Base-by-base conservation (phyloP, 1,284 basidiomycete species). In the Cutaneotrichosporon mucoides region DNA sequence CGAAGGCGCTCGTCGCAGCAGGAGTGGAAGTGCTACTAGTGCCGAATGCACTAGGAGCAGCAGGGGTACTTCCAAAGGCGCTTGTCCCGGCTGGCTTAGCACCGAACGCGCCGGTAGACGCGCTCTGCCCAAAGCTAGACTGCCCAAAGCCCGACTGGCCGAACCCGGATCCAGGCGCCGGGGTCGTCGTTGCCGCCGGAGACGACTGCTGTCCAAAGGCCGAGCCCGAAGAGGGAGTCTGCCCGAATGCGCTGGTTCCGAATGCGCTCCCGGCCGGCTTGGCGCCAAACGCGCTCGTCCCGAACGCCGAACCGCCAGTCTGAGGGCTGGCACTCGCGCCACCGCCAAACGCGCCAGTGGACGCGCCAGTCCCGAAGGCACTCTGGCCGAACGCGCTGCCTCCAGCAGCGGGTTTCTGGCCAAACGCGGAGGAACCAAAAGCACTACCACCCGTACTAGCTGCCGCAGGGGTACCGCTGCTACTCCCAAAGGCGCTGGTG, bases 111-210 rank as follows among this genome's bases (percentile, higher is more conserved):
- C 41, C 13, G 12, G 33, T 15, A 13, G 16, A 40, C 1, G 71
- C 63, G 41, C 73, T 59, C 16, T 51, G 49, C 12, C 68, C 67
- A 55, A 68, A 69, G 7, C 62, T 64, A 12, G 68, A 63, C 13
- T 66, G 55, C 1, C 75, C 73, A 55, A 77, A 77, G 0, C 67
- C 64, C 0, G 61, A 42, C 24, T 54, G 42, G 34, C 55, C 59
- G 38, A 61, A 61, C 33, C 55, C 51, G 13, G 58, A 48, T 15
- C 43, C 43, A 6, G 43, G 6, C 16, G 43, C 16, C 6, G 43
- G 43, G 5, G 43, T 44, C 12, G 43, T 42, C 43, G 43, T 56
- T 46, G 63, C n/a, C 9, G 38, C 9, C 38, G 38, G 8, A 12
- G 38, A 40, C 38, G 38, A 8, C 38, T 8, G 62, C 4, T 64